Evolutionary conservation across 2,329 filamentous ascomycete genomes (phyloP), one percentile per base, ranked within the genome.

Genomic region (Penicillium sp.): DNA sequence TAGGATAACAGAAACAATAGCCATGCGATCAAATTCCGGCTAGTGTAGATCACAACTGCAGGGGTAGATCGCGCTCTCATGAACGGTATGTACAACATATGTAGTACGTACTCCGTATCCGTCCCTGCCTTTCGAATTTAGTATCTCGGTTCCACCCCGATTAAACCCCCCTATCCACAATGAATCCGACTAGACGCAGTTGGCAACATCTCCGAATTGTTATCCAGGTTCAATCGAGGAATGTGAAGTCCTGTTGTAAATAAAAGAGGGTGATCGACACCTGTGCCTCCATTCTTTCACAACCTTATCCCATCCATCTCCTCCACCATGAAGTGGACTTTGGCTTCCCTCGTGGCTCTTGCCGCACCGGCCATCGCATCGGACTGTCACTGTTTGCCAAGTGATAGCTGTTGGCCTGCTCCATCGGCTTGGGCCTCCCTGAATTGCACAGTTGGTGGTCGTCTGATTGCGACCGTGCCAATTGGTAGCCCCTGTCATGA

Each of bases 391-490:
- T 71, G 68, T 38, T 50, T 70, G 47, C 77, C 76, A 2, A 68
- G 67, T 6, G 72, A 78, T 50, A 47, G 58, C 25, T 78, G 76
- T 60, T 78, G 76, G 76, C 69, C 75, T 62, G 61, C 66, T 4
- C n/a, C 58, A 1, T 56, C 65, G 6, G 59, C 60, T n/a, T 77
- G 75, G 75, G 55, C 62, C 4, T 52, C 62, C 8, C 62, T 78
- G 36, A 78, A 78, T 62, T 57, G 54, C 45, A 75, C 75, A 4
- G 70, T 78, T 6, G 67, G 64, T 27, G 76, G 76, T 43, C 70
- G 69, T 52, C 64, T 78, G 49, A 62, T 78, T 10, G 67, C 70
- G 4, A 78, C 75, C 17, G 69, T 76, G 5, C 76, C 75, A 17
- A 68, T 78, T 17, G 76, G 71, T 7, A 68, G 66, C 23, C 69